phyloP scores from a whole-genome alignment of 257 asterid species.

The Solanum ahanhuiri region DNA sequence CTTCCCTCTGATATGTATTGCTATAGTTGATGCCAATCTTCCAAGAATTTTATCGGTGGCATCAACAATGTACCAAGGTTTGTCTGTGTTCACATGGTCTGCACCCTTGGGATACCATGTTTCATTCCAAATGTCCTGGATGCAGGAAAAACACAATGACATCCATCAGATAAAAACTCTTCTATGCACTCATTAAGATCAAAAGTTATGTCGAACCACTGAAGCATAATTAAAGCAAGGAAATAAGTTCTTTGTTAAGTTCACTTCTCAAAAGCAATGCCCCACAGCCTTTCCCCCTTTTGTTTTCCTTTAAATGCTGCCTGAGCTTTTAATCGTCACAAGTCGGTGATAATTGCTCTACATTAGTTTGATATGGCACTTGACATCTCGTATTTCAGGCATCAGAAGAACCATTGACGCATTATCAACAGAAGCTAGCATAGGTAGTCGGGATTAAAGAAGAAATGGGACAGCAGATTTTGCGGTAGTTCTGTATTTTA shows the following conservation, averaged over 20 bases:
- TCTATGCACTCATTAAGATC: not conserved
- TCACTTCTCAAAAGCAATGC: not conserved
- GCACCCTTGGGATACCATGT: slow-evolving; percentile 96
- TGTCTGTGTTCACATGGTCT: slow-evolving; percentile 74
- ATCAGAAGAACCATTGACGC: not conserved
- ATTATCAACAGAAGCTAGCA: not conserved
- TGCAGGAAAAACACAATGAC: slow-evolving; percentile 1
- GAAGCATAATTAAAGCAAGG: not conserved
- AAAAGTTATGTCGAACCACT: not conserved
- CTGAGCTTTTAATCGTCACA: not conserved
- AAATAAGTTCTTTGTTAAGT: not conserved
- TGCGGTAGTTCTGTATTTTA: not conserved
- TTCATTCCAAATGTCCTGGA: slow-evolving; percentile 81
- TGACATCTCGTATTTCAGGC: not conserved
- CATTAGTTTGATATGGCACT: not conserved
- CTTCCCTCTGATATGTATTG: slow-evolving; percentile 85
- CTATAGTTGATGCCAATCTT: slow-evolving; percentile 84
- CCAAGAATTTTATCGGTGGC: slow-evolving; percentile 90
- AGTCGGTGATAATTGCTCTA: not conserved
- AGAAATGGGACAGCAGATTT: not conserved
- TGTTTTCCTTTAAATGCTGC: not conserved
- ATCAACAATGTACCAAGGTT: slow-evolving; percentile 85
- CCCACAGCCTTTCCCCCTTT: not conserved
- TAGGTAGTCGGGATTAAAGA: not conserved
- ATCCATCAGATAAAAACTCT: not conserved